phyloP scores from a whole-genome alignment of 176 grass and related monocot species.

The Eleusine coracana region DNA sequence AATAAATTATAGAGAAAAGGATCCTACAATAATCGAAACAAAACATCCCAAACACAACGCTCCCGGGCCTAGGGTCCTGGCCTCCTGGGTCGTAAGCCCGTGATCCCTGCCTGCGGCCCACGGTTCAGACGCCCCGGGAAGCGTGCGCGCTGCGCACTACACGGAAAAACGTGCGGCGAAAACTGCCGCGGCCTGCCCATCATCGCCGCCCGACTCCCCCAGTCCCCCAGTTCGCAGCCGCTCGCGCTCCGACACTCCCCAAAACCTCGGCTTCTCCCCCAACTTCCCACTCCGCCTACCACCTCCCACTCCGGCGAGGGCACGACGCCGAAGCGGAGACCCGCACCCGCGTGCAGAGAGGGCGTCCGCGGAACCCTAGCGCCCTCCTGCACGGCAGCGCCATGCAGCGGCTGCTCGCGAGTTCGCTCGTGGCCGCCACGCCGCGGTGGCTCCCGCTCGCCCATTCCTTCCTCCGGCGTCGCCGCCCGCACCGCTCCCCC shows the following conservation, averaged over 20 bases:
- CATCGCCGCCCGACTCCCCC: not conserved
- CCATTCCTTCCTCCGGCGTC: constrained; percentile 60
- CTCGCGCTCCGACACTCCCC: constrained; percentile 38
- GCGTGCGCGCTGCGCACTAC: constrained; percentile 36
- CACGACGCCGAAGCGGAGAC: constrained; percentile 7
- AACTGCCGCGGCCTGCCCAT: not conserved
- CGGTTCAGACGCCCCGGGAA: not conserved
- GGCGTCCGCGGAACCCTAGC: constrained; percentile 27
- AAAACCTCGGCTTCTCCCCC: constrained; percentile 27
- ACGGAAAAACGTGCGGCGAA: constrained; percentile 25
- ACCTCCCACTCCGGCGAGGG: constrained; percentile 32
- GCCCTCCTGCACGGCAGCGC: not conserved
- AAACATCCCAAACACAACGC: not conserved
- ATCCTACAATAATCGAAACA: too few species aligned
- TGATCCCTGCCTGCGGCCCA: constrained; percentile 19
- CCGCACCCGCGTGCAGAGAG: not conserved
- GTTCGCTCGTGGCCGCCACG: constrained; percentile 67
- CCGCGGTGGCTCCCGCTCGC: constrained; percentile 68
- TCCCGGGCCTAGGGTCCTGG: not conserved
- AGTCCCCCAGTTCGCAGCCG: not conserved
- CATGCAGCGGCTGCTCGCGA: constrained; percentile 76
- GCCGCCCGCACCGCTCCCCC: constrained; percentile 25
- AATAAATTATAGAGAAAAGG: too few species aligned
- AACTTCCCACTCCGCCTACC: not conserved
- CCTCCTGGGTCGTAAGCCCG: constrained; percentile 27